Conservation (phyloP, 345 rosid genomes). For the Acer yangbiense region DNA sequence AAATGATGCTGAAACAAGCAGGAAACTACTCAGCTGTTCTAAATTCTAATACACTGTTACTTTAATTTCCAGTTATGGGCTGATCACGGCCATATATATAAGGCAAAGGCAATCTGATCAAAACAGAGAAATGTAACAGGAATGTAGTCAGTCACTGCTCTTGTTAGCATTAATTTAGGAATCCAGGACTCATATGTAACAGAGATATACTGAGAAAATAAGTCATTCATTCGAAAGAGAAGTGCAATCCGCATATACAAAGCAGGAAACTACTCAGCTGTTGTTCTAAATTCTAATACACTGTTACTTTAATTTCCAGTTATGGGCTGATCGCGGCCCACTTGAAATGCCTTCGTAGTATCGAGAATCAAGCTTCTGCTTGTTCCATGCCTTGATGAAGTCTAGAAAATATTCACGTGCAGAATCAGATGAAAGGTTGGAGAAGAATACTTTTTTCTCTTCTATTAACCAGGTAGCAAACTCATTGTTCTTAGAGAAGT, state of each 20-base stretch:
- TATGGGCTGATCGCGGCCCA: conserved; percentile 81
- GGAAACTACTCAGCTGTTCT: not conserved
- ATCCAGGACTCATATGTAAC: not conserved
- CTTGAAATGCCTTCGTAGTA: conserved; percentile 81
- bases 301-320: conserved; percentile 67
- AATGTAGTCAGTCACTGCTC: not conserved
- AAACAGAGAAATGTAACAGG: too few species aligned
- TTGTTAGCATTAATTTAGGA: not conserved
- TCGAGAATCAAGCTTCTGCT: conserved; percentile 63
- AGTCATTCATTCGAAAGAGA: not conserved
- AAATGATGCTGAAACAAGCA: too few species aligned
- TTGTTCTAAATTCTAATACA: not conserved
- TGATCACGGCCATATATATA: too few species aligned
- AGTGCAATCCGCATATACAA: conserved; percentile 1
- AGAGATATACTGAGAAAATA: not conserved
- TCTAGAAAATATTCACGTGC: conserved; percentile 61
- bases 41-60: conserved; percentile 20
- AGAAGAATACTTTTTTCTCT: conserved; percentile 66
- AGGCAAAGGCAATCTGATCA: too few species aligned
- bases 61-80: conserved; percentile 86
- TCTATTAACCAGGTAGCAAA: conserved; percentile 93
- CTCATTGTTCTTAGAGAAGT: conserved; percentile 87
- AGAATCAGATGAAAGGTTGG: conserved; percentile 79
- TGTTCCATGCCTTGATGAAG: conserved; percentile 80
- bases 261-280: too few species aligned